Conservation (phyloP, 2,329 filamentous ascomycete species). For the Phoma herbarum region DNA sequence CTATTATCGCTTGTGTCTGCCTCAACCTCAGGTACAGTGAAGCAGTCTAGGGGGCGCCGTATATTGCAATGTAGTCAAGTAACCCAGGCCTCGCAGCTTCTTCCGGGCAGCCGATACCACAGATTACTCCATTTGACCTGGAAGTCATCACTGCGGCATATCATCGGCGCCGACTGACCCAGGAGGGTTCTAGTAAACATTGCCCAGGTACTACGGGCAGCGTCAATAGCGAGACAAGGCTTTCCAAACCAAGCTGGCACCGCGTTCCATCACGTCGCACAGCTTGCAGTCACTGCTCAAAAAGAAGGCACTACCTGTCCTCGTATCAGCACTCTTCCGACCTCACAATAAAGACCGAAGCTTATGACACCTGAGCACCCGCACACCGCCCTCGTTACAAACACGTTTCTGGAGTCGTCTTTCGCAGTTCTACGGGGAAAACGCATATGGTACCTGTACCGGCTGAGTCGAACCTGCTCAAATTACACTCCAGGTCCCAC, state of each 20-base stretch:
- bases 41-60: not conserved
- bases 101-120: not conserved
- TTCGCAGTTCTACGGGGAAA: not conserved
- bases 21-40: slow-evolving; percentile 1
- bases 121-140: not conserved
- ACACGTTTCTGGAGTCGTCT: not conserved
- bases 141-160: not conserved
- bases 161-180: not conserved
- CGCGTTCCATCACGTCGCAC: not conserved
- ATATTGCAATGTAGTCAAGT: not conserved
- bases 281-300: not conserved
- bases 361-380: not conserved
- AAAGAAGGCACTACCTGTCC: not conserved
- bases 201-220: not conserved
- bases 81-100: not conserved
- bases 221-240: not conserved
- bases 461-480: not conserved
- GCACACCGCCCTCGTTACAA: not conserved
- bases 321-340: not conserved
- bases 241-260: not conserved
- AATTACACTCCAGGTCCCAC: not conserved
- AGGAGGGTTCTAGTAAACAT: not conserved
- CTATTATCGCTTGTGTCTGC: slow-evolving; percentile 6
- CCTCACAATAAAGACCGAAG: not conserved
- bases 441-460: not conserved